Conservation (phyloP, 2,329 filamentous ascomycete species). For the Fusarium humuli region DNA sequence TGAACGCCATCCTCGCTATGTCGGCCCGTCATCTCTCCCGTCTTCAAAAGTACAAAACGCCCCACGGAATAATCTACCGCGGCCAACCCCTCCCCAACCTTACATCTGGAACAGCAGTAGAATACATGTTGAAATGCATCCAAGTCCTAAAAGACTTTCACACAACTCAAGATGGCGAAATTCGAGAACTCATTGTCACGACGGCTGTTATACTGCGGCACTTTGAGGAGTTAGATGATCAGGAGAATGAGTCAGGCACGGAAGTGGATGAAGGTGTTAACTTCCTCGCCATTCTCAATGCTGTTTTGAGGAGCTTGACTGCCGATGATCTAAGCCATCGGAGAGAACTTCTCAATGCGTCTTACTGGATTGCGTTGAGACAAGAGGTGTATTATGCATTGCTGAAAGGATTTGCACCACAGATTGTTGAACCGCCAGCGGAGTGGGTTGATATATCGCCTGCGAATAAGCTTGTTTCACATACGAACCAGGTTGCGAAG, state of each 20-base stretch:
- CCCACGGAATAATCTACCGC: slow-evolving; percentile 20
- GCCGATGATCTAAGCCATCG: slow-evolving; percentile 28
- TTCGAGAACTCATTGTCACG: slow-evolving; percentile 27
- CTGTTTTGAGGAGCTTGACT: slow-evolving; percentile 32
- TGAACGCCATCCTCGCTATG: slow-evolving; percentile 36
- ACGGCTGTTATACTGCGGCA: slow-evolving; percentile 33
- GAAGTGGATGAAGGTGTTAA: slow-evolving; percentile 18
- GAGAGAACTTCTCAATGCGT: slow-evolving; percentile 20
- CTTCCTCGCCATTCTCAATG: slow-evolving; percentile 34
- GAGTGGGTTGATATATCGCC: slow-evolving; percentile 39
- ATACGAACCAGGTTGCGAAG: slow-evolving; percentile 36
- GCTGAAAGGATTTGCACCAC: slow-evolving; percentile 26
- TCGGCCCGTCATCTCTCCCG: slow-evolving; percentile 28
- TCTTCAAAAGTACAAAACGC: slow-evolving; percentile 14
- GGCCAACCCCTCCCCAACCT: slow-evolving; percentile 25
- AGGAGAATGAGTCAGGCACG: neutral
- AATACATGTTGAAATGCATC: slow-evolving; percentile 41
- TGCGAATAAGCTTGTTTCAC: slow-evolving; percentile 34
- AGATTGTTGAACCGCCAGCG: slow-evolving; percentile 37
- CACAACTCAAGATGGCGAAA: slow-evolving; percentile 28
- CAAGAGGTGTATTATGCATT: slow-evolving; percentile 39
- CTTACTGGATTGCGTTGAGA: slow-evolving; percentile 39
- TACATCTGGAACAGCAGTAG: slow-evolving; percentile 19
- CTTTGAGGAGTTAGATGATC: slow-evolving; percentile 40
- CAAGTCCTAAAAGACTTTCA: slow-evolving; percentile 38